Conservation (phyloP, 495 filamentous ascomycete species). For the Penicillium riverlandense region DNA sequence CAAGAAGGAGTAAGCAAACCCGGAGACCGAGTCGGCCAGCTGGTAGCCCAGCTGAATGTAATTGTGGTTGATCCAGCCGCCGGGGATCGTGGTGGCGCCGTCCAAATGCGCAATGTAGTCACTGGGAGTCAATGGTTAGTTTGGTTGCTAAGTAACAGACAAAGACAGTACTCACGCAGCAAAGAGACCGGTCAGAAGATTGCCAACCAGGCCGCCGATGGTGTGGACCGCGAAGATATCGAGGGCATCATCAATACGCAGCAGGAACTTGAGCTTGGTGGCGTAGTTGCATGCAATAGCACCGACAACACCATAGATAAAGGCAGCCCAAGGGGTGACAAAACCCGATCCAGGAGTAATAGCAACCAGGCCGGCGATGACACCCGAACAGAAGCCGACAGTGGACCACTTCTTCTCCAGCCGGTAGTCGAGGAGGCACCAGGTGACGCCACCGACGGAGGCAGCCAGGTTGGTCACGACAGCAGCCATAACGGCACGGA, state of each 20-base stretch:
- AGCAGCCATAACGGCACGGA: constrained; percentile 61
- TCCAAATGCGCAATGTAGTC: constrained; percentile 91
- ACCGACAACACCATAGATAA: constrained; percentile 80
- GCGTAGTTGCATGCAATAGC: constrained; percentile 87
- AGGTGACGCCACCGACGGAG: constrained; percentile 79
- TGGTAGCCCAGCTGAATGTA: constrained; percentile 88
- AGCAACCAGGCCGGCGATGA: constrained; percentile 84
- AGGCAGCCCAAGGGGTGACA: constrained; percentile 89
- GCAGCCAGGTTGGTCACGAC: constrained; percentile 52
- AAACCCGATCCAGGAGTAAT: constrained; percentile 90
- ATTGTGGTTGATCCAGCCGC: constrained; percentile 87
- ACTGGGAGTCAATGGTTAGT: constrained; percentile 27
- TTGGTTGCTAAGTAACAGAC: neutral
- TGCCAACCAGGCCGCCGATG: constrained; percentile 83
- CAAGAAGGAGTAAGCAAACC: constrained; percentile 79
- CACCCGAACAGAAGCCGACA: constrained; percentile 93
- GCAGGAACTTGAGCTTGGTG: constrained; percentile 89
- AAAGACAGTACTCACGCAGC: constrained; percentile 56
- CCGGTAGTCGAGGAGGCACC: constrained; percentile 91
- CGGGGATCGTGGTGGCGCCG: constrained; percentile 59
- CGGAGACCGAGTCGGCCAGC: constrained; percentile 77
- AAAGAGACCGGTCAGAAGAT: constrained; percentile 85
- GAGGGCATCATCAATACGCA: constrained; percentile 81
- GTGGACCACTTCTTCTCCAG: constrained; percentile 95
- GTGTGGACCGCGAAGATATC: constrained; percentile 94